A percentile compares a stretch with the other conserved stretches of the same genome.
Evolutionary conservation across 176 grass and related monocot species (phyloP).

Genomic region (Paspalum notatum): DNA sequence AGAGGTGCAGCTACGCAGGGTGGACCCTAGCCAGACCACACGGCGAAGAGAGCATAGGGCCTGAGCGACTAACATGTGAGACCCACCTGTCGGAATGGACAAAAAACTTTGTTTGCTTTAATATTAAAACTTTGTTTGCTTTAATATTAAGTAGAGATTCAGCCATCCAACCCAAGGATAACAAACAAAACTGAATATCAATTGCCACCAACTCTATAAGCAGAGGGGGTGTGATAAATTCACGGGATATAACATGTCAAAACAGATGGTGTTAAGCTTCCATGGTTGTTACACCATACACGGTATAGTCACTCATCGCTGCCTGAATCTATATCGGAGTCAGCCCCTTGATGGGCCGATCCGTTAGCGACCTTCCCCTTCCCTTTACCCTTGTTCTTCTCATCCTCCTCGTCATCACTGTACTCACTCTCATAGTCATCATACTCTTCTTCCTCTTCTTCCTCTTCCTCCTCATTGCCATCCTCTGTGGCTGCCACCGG

Average conservation of each 20-base stretch:
- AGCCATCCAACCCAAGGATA: neutral
- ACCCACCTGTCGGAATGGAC: no score
- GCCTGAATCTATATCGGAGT: constrained; percentile 54
- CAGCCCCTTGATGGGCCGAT: constrained; percentile 31
- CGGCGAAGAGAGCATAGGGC: no score
- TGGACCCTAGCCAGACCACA: no score
- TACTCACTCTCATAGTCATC: constrained; percentile 99
- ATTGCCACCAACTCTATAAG: constrained; percentile 31
- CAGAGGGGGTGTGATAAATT: neutral
- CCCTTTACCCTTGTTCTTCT: constrained; percentile 67
- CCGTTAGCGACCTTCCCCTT: constrained; percentile 71
- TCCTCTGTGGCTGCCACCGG: constrained; percentile 61
- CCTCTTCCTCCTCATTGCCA: constrained; percentile 88
- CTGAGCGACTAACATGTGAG: no score
- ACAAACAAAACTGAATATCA: neutral
- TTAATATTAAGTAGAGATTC: no score
- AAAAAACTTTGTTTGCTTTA: no score
- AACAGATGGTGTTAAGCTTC: constrained; percentile 22
- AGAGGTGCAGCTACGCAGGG: no score
- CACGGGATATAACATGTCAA: constrained; percentile 32
- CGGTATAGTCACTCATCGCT: constrained; percentile 48
- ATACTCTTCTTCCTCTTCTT: constrained; percentile 93
- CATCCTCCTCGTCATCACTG: constrained; percentile 87
- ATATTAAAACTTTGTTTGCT: no score
- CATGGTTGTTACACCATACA: constrained; percentile 28